phyloP scores from a whole-genome alignment of 371 early-diverging fungal genomes.

The Haplosporangium sp. region DNA sequence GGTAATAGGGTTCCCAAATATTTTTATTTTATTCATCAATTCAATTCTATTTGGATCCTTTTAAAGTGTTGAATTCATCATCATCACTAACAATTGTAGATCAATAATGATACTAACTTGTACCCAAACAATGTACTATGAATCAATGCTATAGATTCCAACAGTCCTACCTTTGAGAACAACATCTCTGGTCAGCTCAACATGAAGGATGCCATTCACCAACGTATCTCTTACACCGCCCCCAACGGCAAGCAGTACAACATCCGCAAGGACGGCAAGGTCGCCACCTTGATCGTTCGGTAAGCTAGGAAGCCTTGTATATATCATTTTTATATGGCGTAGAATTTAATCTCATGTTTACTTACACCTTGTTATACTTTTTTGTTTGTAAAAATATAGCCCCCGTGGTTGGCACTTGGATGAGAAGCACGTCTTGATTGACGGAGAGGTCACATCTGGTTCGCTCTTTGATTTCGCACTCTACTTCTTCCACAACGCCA shows the following conservation, averaged over 20 bases:
- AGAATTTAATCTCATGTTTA: too few species aligned
- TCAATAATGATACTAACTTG: too few species aligned
- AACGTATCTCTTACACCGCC: conserved; percentile 85
- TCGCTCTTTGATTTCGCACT: conserved; percentile 96
- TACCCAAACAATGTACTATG: too few species aligned
- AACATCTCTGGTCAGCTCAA: conserved; percentile 90
- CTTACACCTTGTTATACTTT: not conserved
- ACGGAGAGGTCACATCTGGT: conserved; percentile 91
- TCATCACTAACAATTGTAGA: too few species aligned
- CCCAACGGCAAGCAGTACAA: conserved; percentile 94
- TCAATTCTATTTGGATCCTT: too few species aligned
- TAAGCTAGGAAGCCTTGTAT: conserved; percentile 37
- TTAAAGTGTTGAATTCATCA: too few species aligned
- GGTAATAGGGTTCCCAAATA: too few species aligned
- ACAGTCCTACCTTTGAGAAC: conserved; percentile 95
- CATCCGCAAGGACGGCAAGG: conserved; percentile 83
- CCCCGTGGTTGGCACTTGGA: conserved; percentile 98
- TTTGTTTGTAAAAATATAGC: conserved; percentile 54
- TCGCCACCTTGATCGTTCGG: conserved; percentile 92
- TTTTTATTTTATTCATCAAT: too few species aligned
- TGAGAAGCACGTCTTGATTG: conserved; percentile 93
- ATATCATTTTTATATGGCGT: too few species aligned
- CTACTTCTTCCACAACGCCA: conserved; percentile 97
- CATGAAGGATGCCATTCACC: conserved; percentile 90
- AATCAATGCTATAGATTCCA: too few species aligned